Base-by-base conservation (phyloP, 2,329 filamentous ascomycete species). In the Pyrenochaeta sp. region DNA sequence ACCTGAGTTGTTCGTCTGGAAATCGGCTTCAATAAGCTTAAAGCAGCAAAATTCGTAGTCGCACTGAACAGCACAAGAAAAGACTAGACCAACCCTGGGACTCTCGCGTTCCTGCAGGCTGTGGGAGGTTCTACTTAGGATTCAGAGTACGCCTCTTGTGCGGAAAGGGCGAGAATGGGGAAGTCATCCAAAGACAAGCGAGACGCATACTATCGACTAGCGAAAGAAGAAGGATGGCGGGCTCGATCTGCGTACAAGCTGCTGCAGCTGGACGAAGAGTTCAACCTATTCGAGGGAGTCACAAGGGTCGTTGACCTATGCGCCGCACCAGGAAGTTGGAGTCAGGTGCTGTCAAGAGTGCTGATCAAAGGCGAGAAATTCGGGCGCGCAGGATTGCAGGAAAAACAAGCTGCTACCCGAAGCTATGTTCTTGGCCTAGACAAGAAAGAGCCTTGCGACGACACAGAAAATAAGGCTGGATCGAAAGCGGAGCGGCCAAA, bases 171-270 rank as follows among this genome's bases (percentile, higher is more conserved):
- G 28, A 65, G 27, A 15, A 96, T 97, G 93, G 93, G 93, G 1
- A 98, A 98, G 78, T 97, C 95, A 1, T 98, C 94, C 47, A 99
- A 99, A 79, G 95, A 99, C 76, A 99, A 99, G 81, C 91, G 95
- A 52, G 95, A 99, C 78, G 93, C 93, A 45, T 99, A 99, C 81
- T 99, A 99, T 75, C 88, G 95, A 52, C 90, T 99, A 8, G 95
- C 95, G 19, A 99, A 99, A 81, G 95, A 99, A 79, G 95, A 99
- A 83, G 96, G 96, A 64, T 99, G 95, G 94, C 91, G 95, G 36
- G 95, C 95, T 28, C 87, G 95, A 56, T 97, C 93, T 66, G 95
- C 95, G 8, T 99, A 97, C 83, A 99, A 99, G 80, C 87, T 99
- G 25, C 88, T 99, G 12, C 95, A 99, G 78, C 88, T 99, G 25